Evolutionary conservation across 768 basidiomycete species (phyloP).

Genomic region (Mycena floridula): DNA sequence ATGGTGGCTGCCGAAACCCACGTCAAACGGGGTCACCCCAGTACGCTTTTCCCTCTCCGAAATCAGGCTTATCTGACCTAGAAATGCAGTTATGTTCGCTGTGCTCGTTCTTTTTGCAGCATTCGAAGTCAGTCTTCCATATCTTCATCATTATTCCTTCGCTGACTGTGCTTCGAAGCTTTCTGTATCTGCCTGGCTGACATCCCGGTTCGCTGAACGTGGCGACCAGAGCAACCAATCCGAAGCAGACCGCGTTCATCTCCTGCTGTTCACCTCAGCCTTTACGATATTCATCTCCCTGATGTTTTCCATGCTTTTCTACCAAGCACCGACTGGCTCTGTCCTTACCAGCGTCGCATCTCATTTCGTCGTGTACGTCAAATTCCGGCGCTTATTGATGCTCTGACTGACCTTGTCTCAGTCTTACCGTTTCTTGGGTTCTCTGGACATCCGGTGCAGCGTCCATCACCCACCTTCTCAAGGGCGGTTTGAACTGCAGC

Average conservation of each 20-base stretch:
- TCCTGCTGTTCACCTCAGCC: conserved; percentile 61
- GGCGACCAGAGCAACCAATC: conserved; percentile 42
- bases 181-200: conserved; percentile 68
- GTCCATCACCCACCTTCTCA: conserved; percentile 57
- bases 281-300: conserved; percentile 62
- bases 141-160: too few species aligned
- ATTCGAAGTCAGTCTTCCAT: too few species aligned
- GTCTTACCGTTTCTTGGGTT: conserved; percentile 67
- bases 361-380: conserved; percentile 46
- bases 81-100: too few species aligned
- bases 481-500: conserved; percentile 73
- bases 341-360: conserved; percentile 58
- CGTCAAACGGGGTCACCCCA: too few species aligned
- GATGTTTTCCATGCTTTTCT: conserved; percentile 50
- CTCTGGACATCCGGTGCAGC: conserved; percentile 75
- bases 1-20: too few species aligned
- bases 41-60: too few species aligned
- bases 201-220: conserved; percentile 49
- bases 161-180: too few species aligned
- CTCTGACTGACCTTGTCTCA: conserved; percentile 17
- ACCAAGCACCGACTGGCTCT: conserved; percentile 39
- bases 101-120: too few species aligned
- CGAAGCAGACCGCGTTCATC: conserved; percentile 59
- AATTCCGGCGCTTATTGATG: conserved; percentile 1
- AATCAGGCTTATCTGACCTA: too few species aligned